Percentiles rank a stretch among this genome's conserved stretches.
Conservation (phyloP, 768 basidiomycete species). For the Russula sp. region DNA sequence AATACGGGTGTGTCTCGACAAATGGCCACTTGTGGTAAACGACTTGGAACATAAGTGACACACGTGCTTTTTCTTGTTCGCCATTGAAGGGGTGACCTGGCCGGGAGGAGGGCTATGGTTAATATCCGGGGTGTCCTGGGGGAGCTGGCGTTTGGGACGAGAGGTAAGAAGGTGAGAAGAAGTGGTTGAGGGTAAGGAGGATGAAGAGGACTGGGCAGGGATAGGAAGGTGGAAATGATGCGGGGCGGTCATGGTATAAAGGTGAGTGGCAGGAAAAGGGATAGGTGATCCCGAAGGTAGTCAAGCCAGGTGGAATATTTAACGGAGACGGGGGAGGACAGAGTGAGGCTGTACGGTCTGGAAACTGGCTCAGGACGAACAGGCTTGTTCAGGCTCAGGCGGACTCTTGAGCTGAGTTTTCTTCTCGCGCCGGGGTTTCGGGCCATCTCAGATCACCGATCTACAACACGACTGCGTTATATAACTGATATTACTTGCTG, state of each 20-base stretch:
- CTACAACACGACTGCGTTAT: neutral
- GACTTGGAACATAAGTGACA: conserved; percentile 71
- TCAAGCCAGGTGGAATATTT: neutral
- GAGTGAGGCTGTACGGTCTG: neutral
- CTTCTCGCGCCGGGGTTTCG: neutral
- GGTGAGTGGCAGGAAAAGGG: neutral
- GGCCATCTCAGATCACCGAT: conserved; percentile 10
- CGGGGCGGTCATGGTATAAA: conserved; percentile 17
- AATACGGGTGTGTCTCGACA: conserved; percentile 82
- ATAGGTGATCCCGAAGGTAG: neutral
- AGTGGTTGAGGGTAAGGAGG: conserved; percentile 3
- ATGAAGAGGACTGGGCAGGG: conserved; percentile 11
- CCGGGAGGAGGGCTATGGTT: neutral
- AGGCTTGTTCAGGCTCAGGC: conserved; percentile 5
- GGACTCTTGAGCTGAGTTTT: conserved; percentile 29
- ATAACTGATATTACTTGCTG: conserved; percentile 4
- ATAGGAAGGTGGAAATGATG: conserved; percentile 17
- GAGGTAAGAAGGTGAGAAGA: conserved; percentile 8
- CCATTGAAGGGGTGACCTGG: neutral
- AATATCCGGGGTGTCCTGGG: conserved; percentile 4
- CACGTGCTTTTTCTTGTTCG: conserved; percentile 45
- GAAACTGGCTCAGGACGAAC: neutral
- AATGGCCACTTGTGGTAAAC: conserved; percentile 87
- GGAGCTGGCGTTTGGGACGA: neutral
- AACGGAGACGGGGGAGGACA: neutral